Evolutionary conservation across 371 early-diverging fungal genomes (phyloP).

Genomic region (Mortierella sp.): DNA sequence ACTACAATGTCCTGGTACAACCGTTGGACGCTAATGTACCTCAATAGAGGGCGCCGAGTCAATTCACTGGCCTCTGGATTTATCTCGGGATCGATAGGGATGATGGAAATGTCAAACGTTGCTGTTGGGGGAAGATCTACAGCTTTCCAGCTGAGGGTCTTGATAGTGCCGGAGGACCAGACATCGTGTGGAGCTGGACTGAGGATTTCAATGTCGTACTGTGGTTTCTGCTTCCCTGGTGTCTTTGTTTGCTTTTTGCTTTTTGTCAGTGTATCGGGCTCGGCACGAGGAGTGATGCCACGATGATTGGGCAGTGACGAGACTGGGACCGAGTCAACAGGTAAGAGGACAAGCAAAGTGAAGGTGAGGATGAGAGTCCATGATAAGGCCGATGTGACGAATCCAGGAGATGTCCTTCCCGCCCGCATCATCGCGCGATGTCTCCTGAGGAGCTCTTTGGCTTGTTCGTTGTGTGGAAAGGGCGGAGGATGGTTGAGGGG

Average conservation of each 20-base stretch:
- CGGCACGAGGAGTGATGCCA: constrained; percentile 5
- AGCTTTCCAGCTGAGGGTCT: constrained; percentile 22
- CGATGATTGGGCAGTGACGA: background rate
- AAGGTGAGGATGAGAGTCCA: background rate
- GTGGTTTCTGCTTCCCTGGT: too few relatives aligned
- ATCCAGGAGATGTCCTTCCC: background rate
- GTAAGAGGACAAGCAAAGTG: background rate
- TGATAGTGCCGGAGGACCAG: constrained; percentile 30
- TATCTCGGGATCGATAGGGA: constrained; percentile 29
- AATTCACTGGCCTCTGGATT: constrained; percentile 23
- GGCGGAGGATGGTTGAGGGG: too few relatives aligned
- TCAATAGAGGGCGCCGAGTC: constrained; percentile 31
- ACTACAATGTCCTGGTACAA: constrained; percentile 21
- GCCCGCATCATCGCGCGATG: background rate
- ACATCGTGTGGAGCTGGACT: constrained; percentile 23
- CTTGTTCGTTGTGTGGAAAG: too few relatives aligned
- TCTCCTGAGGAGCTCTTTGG: too few relatives aligned
- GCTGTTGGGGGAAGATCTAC: constrained; percentile 14
- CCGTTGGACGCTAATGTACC: constrained; percentile 12
- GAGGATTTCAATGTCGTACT: constrained; percentile 18
- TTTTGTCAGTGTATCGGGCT: background rate
- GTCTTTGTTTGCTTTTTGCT: background rate
- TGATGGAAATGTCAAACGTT: constrained; percentile 30
- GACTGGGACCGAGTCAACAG: constrained; percentile 6
- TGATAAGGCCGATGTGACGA: background rate